Percentiles rank a stretch among this genome's conserved stretches.
Evolutionary conservation across 768 basidiomycete species (phyloP).

Genomic region (Amyloporia xantha): DNA sequence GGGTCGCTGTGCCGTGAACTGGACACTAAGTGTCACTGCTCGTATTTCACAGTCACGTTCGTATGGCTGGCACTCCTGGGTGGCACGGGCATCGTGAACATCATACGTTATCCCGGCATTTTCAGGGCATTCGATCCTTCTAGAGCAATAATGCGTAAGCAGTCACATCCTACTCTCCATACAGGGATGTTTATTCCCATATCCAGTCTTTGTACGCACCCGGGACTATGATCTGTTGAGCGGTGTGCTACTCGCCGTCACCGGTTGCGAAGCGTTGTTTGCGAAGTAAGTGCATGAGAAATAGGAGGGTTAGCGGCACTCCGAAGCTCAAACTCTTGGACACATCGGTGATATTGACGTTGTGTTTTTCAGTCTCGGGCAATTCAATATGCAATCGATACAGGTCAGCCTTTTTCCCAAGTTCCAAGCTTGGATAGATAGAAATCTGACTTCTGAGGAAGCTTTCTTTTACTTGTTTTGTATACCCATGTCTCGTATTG

Average conservation of each 20-base stretch:
- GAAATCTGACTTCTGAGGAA: slow-evolving; percentile 16
- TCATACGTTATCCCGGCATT: slow-evolving; percentile 46
- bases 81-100: slow-evolving; percentile 52
- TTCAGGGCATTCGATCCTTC: slow-evolving; percentile 65
- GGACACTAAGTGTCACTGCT: too few species aligned
- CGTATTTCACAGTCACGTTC: slow-evolving; percentile 43
- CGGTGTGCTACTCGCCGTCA: slow-evolving; percentile 60
- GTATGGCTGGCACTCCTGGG: slow-evolving; percentile 51
- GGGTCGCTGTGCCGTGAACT: too few species aligned
- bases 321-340: too few species aligned
- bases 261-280: slow-evolving; percentile 64
- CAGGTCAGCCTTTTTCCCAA: slow-evolving; percentile 29
- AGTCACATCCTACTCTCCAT: too few species aligned
- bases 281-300: slow-evolving; percentile 44
- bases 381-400: slow-evolving; percentile 58
- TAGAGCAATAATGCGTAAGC: slow-evolving; percentile 53
- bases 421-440: too few species aligned
- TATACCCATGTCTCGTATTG: slow-evolving; percentile 54
- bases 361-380: slow-evolving; percentile 47
- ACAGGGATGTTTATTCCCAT: too few species aligned
- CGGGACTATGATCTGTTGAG: slow-evolving; percentile 52
- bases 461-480: slow-evolving; percentile 46
- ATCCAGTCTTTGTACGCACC: slow-evolving; percentile 57
- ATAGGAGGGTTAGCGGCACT: background rate
- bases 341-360: too few species aligned